These are phyloP conservation scores for Nigrospora osmanthi DNA, from an alignment of 2,329 filamentous ascomycete genomes.

Conservation along the genomic window DNA sequence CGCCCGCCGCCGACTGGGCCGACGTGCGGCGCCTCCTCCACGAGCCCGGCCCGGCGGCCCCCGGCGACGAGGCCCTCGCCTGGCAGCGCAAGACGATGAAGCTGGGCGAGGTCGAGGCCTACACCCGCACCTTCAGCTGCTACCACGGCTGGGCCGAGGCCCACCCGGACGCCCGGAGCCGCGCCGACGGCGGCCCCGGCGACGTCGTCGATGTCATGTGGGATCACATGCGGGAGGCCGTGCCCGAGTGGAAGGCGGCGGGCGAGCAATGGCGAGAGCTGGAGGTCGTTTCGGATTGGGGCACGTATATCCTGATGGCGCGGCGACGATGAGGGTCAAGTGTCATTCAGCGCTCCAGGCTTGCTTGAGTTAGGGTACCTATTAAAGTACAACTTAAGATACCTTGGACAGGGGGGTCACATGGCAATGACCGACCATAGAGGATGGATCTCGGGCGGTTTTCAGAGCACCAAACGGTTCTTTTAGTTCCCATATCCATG, in stretches of 20 bases:
- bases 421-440: too few species aligned
- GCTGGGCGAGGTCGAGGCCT: conserved; percentile 52
- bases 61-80: conserved; percentile 25
- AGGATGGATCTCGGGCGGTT: too few species aligned
- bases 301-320: conserved; percentile 50
- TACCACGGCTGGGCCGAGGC: conserved; percentile 51
- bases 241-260: conserved; percentile 40
- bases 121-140: conserved; percentile 52
- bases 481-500: too few species aligned
- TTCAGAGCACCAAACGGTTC: too few species aligned
- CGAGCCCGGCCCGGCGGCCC: conserved; percentile 39
- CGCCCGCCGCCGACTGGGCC: conserved; percentile 42
- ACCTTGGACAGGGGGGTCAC: too few species aligned
- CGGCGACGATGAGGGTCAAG: conserved; percentile 27
- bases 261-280: conserved; percentile 43
- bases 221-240: conserved; percentile 46
- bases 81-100: conserved; percentile 47
- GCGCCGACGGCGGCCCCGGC: conserved; percentile 45
- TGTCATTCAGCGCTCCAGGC: too few species aligned
- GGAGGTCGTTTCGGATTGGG: conserved; percentile 53
- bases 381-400: too few species aligned
- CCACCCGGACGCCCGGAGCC: conserved; percentile 39
- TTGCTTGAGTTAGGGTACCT: too few species aligned
- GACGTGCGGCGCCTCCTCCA: conserved; percentile 46
- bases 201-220: conserved; percentile 58